phyloP scores from a whole-genome alignment of 2,329 filamentous ascomycete genomes.

The Endothia cerciana region DNA sequence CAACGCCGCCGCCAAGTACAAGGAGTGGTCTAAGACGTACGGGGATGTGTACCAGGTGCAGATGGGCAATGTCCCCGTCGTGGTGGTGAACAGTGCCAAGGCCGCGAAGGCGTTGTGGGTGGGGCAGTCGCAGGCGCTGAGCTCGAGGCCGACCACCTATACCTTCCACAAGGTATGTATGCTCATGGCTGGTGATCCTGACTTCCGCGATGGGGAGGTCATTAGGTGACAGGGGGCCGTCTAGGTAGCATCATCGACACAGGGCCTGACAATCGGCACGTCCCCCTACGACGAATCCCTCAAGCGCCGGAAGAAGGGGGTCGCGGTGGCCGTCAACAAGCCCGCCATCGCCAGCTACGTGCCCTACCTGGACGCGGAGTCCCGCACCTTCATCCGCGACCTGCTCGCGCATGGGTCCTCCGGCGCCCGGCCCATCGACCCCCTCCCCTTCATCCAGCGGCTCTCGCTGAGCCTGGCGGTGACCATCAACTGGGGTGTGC shows the following conservation, averaged over 20 bases:
- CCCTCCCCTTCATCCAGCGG: conserved; percentile 27
- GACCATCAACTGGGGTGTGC: conserved; percentile 32
- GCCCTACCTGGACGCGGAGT: conserved; percentile 69
- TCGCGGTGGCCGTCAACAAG: conserved; percentile 67
- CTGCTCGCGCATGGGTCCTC: conserved; percentile 54
- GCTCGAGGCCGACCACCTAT: conserved; percentile 68
- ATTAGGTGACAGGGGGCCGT: not conserved
- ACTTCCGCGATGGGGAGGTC: not conserved
- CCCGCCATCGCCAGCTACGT: conserved; percentile 69
- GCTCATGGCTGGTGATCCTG: no score
- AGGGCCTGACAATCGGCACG: conserved; percentile 58
- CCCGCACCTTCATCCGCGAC: conserved; percentile 60
- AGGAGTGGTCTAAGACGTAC: conserved; percentile 36
- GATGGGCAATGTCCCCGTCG: conserved; percentile 56
- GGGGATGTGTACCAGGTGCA: conserved; percentile 41
- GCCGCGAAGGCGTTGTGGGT: conserved; percentile 68
- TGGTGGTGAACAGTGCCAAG: conserved; percentile 70
- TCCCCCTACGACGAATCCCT: conserved; percentile 72
- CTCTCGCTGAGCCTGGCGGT: conserved; percentile 30
- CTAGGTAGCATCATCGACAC: conserved; percentile 41
- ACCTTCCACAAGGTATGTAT: conserved; percentile 58
- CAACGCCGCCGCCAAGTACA: conserved; percentile 60
- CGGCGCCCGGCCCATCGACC: conserved; percentile 41
- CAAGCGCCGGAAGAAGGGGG: conserved; percentile 67
- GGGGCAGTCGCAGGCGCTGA: conserved; percentile 66